Evolutionary conservation across 108 stramenopile genomes (phyloP).

Genomic region (Phaeodactylum tricornutum): DNA sequence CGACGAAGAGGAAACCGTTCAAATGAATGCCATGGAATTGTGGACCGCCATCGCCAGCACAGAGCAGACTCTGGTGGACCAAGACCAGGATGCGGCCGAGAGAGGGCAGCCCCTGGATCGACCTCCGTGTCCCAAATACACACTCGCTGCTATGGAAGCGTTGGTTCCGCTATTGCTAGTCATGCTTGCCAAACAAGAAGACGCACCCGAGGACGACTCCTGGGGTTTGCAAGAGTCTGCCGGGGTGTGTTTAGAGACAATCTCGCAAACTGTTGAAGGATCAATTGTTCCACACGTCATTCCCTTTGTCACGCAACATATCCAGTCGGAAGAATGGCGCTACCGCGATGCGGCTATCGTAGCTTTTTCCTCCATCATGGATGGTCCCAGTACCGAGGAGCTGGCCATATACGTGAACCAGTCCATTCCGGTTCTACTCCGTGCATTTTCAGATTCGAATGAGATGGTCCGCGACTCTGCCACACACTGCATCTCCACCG

Average conservation of each 20-base stretch:
- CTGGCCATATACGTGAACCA: slow-evolving; percentile 76
- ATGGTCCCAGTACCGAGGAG: slow-evolving; percentile 68
- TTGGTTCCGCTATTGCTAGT: slow-evolving; percentile 79
- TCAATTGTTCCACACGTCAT: slow-evolving; percentile 67
- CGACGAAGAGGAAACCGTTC: slow-evolving; percentile 74
- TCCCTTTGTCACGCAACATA: slow-evolving; percentile 84
- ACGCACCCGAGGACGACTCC: slow-evolving; percentile 76
- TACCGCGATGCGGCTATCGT: slow-evolving; percentile 87
- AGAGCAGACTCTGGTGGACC: slow-evolving; percentile 78
- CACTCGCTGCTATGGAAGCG: slow-evolving; percentile 57
- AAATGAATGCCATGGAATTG: slow-evolving; percentile 89
- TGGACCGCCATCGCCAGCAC: slow-evolving; percentile 89
- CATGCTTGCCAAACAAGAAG: slow-evolving; percentile 87
- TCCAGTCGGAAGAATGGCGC: slow-evolving; percentile 84
- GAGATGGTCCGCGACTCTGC: slow-evolving; percentile 85
- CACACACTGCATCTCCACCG: slow-evolving; percentile 83
- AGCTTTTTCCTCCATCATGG: slow-evolving; percentile 87
- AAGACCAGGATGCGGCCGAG: slow-evolving; percentile 39
- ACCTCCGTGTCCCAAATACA: slow-evolving; percentile 58
- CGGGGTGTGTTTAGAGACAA: slow-evolving; percentile 68
- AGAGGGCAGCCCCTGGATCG: slow-evolving; percentile 18
- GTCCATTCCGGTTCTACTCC: slow-evolving; percentile 77
- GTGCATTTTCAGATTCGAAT: slow-evolving; percentile 62
- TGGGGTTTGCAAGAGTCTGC: slow-evolving; percentile 86
- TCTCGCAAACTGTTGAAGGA: slow-evolving; percentile 80